phyloP scores from a whole-genome alignment of 495 filamentous ascomycete species.

The Penicillium herquei region DNA sequence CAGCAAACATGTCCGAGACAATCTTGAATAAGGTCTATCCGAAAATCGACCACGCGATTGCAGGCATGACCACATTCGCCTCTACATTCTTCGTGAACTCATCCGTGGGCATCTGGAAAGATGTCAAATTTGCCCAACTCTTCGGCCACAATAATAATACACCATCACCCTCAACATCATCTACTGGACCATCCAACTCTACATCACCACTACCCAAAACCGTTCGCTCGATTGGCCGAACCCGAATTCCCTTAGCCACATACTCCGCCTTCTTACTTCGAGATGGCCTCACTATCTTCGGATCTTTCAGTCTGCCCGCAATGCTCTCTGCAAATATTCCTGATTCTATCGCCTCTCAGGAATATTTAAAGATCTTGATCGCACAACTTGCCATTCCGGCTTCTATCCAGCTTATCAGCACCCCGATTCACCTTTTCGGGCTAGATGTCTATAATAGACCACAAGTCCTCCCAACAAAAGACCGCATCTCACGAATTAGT shows the following conservation, averaged over 20 bases:
- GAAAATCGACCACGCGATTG: conserved; percentile 51
- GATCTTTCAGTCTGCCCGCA: conserved; percentile 76
- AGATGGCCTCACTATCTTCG: conserved; percentile 85
- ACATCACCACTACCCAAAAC: conserved; percentile 23
- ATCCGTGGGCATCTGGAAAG: conserved; percentile 44
- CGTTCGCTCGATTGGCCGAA: conserved; percentile 35
- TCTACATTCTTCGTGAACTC: conserved; percentile 41
- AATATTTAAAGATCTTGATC: conserved; percentile 40
- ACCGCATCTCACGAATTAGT: conserved; percentile 60
- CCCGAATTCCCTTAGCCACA: conserved; percentile 49
- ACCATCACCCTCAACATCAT: conserved; percentile 31
- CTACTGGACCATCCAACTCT: conserved; percentile 21
- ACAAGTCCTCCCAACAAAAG: conserved; percentile 39
- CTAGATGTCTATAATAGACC: conserved; percentile 80
- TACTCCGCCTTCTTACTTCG: conserved; percentile 69
- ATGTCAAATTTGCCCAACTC: conserved; percentile 45
- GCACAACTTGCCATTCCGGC: conserved; percentile 79
- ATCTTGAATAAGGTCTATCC: conserved; percentile 36
- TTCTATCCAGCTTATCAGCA: conserved; percentile 74
- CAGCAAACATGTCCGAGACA: conserved; percentile 69
- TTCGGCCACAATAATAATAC: conserved; percentile 34
- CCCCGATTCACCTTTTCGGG: conserved; percentile 80
- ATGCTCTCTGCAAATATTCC: conserved; percentile 36
- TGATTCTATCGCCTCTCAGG: conserved; percentile 35
- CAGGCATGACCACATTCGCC: conserved; percentile 35